Percentiles rank a stretch among this genome's conserved stretches.
Conservation (phyloP, 2,329 filamentous ascomycete species). For the Cordyceps sp. region DNA sequence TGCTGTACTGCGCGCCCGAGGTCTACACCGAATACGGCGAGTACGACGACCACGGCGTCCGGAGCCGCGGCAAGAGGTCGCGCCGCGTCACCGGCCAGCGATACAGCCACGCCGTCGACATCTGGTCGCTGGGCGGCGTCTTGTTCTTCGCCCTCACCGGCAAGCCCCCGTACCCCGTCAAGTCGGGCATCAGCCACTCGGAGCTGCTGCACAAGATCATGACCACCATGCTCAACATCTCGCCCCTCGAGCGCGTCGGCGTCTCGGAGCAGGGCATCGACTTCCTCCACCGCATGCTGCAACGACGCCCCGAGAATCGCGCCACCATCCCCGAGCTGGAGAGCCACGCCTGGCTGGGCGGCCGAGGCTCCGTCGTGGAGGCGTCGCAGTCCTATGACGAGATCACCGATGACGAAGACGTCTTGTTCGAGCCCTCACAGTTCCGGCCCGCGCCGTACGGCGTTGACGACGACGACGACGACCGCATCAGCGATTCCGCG, state of each 20-base stretch:
- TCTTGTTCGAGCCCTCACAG: slow-evolving; percentile 41
- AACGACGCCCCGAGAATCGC: slow-evolving; percentile 61
- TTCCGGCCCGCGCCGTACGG: slow-evolving; percentile 18
- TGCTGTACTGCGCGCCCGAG: slow-evolving; percentile 91
- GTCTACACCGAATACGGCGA: slow-evolving; percentile 65
- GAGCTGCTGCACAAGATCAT: slow-evolving; percentile 79
- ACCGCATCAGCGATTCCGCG: slow-evolving; percentile 32
- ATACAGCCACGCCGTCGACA: slow-evolving; percentile 84
- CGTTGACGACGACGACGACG: slow-evolving; percentile 12
- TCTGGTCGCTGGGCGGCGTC: slow-evolving; percentile 92
- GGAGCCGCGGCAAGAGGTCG: slow-evolving; percentile 44
- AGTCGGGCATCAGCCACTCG: slow-evolving; percentile 57
- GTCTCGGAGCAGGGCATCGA: slow-evolving; percentile 55
- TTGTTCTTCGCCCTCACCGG: slow-evolving; percentile 74
- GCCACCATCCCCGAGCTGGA: slow-evolving; percentile 58
- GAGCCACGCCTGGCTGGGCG: slow-evolving; percentile 55
- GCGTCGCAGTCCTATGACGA: slow-evolving; percentile 40
- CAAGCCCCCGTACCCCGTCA: slow-evolving; percentile 65
- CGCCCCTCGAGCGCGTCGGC: slow-evolving; percentile 37
- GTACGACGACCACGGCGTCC: slow-evolving; percentile 53
- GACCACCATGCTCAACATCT: slow-evolving; percentile 52
- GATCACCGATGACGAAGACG: slow-evolving; percentile 41
- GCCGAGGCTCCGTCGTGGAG: slow-evolving; percentile 10
- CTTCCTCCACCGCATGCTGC: slow-evolving; percentile 64
- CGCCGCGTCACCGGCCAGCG: slow-evolving; percentile 42